A percentile compares a stretch with the other conserved stretches of the same genome.
phyloP scores from a whole-genome alignment of 2,329 filamentous ascomycete species.

The Gaeumannomyces tritici region DNA sequence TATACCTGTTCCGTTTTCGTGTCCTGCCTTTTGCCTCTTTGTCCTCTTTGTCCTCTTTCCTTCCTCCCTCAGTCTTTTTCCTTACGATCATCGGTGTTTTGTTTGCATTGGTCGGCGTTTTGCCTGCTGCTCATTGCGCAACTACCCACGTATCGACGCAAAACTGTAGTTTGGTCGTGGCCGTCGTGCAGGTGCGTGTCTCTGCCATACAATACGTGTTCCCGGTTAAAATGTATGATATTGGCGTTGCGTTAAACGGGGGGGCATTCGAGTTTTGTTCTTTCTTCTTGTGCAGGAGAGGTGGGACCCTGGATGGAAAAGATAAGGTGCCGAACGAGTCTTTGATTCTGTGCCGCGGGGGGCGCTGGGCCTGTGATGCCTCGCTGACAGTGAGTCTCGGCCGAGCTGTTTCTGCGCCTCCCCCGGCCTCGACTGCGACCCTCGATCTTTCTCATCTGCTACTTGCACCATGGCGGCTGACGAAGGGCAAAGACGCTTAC shows the following conservation, averaged over 20 bases:
- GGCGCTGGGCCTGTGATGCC: background rate
- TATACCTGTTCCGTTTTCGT: background rate
- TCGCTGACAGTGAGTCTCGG: background rate
- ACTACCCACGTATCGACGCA: background rate
- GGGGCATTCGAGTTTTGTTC: background rate
- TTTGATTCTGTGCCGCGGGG: background rate
- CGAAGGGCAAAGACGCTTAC: background rate
- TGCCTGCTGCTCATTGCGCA: background rate
- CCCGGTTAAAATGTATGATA: background rate
- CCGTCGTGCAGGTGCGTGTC: background rate
- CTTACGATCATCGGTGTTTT: background rate
- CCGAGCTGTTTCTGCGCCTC: background rate
- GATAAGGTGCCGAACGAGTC: background rate
- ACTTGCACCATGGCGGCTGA: background rate
- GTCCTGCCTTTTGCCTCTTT: background rate
- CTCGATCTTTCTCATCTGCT: background rate
- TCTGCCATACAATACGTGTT: background rate
- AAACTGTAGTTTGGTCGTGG: background rate
- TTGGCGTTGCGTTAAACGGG: background rate
- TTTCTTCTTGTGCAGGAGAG: background rate
- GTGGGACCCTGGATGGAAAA: background rate
- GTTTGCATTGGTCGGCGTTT: slow-evolving; percentile 3
- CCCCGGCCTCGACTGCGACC: background rate
- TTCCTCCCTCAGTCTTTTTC: background rate
- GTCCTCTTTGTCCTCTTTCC: background rate